Evolutionary conservation across 805 yeast genomes (phyloP), one percentile per base, ranked within the genome.

Genomic region (Hanseniaspora hatyaiensis): DNA sequence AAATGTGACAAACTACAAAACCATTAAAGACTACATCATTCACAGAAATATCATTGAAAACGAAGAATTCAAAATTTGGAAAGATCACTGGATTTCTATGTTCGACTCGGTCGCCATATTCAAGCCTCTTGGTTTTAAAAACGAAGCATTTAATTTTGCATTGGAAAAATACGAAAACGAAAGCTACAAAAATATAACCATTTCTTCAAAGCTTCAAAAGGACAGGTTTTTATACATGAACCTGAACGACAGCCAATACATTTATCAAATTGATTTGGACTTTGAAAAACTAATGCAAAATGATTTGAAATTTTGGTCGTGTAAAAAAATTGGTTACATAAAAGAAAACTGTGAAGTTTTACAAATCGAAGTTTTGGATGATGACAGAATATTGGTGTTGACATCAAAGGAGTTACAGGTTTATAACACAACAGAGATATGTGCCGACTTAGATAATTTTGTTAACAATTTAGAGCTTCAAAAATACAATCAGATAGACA

Each of bases 1-100:
- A 26, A 44, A 44, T 44, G 49, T 44, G 16, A 41, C 49, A 6
- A 11, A 19, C 4, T 44, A 34, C 28, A 37, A 36, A 20, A 37
- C 20, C 18, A 44, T 44, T 3, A 37, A 16, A 18, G 49, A 44
- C 18, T 44, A 44, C 19, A 44, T 44, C 22, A 44, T 44, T 11
- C 49, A 37, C 23, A 37, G 49, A 36, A 44, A 44, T 13, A 42
- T 44, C 8, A 20, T 44, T 4, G 49, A 44, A 24, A 44, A 44
- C 18, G 49, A 44, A 16, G 49, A 44, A 19, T 44, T 44, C 16
- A 44, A 44, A 23, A 33, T 44, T 2, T 44, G 49, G 49, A 44
- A 44, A 18, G 49, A 44, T 15, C 33, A 44, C 9, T 44, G 49
- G 49, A 13, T 26, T 8, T 12, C 24, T 4, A 44, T 44, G 49